Conservation (phyloP, 176 grass and related monocot genomes). For the Avena insularis region DNA sequence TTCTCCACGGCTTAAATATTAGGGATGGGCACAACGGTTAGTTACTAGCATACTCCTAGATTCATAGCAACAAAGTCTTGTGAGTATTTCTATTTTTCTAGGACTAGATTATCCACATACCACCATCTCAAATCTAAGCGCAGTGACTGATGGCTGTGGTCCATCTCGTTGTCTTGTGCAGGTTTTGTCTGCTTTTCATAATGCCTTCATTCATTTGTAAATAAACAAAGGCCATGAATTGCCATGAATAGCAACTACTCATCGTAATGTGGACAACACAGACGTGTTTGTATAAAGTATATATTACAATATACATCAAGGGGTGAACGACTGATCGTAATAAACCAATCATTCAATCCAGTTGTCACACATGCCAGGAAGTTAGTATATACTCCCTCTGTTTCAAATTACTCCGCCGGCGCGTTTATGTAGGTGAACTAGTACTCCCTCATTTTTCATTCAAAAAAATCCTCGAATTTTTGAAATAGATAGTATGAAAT, state of each 20-base stretch:
- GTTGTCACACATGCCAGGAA: background rate
- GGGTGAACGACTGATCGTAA: background rate
- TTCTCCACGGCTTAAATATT: too few species aligned
- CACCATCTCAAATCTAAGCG: background rate
- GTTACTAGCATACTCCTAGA: too few species aligned
- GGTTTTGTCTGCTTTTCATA: background rate
- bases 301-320: background rate
- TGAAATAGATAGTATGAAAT: too few species aligned
- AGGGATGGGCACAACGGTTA: too few species aligned
- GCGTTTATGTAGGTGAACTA: too few species aligned
- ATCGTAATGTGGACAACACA: background rate
- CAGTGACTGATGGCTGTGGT: background rate
- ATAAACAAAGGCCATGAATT: background rate
- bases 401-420: too few species aligned
- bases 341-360: background rate
- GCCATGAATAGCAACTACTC: slow-evolving; percentile 13
- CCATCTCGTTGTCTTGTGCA: slow-evolving; percentile 21
- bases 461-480: too few species aligned
- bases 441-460: too few species aligned
- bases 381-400: background rate
- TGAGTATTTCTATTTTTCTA: too few species aligned
- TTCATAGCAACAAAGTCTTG: too few species aligned
- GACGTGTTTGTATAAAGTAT: background rate
- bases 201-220: background rate
- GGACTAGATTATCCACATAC: background rate